phyloP scores from a whole-genome alignment of 306 rosid genomes.

The cucumber (Cucumis sativus) region Cucumber_9930_V3 NC_026659.2:3125501-3126000 shows the following conservation, averaged over 20 bases:
- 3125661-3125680: background rate
- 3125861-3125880: background rate
- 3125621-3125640: background rate
- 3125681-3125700: slow-evolving; percentile 6
- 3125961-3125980: slow-evolving; percentile 71
- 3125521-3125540: background rate
- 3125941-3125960: background rate
- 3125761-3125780: slow-evolving; percentile 92
- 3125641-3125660: background rate
- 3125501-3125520: background rate
- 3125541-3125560: background rate
- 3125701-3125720: background rate
- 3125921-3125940: background rate
- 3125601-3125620: background rate
- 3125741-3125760: slow-evolving; percentile 57
- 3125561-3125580: background rate
- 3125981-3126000: slow-evolving; percentile 79
- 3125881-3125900: background rate
- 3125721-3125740: slow-evolving; percentile 22
- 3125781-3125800: slow-evolving; percentile 63
- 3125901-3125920: background rate
- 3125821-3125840: slow-evolving; percentile 67
- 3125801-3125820: slow-evolving; percentile 83
- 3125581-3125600: background rate
- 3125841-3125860: slow-evolving; percentile 56